Evolutionary conservation across 2,329 filamentous ascomycete genomes (phyloP).

Genomic region (Neophaeococcomyces mojaviensis): DNA sequence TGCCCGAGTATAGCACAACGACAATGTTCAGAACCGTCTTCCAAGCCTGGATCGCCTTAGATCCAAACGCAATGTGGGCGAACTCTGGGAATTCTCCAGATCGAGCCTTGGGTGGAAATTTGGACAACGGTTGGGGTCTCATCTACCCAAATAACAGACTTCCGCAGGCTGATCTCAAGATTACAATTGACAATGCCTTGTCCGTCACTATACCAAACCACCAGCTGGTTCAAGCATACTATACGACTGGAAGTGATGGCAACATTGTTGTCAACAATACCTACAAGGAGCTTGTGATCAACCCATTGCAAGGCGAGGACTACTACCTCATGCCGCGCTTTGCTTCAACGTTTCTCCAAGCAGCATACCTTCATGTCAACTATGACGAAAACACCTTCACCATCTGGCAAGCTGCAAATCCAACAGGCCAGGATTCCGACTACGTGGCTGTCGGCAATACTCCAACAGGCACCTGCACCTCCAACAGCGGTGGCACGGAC

Average conservation of each 20-base stretch:
- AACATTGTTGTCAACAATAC: constrained; percentile 1
- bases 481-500: background rate
- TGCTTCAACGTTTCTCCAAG: constrained; percentile 10
- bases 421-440: background rate
- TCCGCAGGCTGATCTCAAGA: background rate
- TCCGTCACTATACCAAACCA: constrained; percentile 6
- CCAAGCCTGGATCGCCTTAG: background rate
- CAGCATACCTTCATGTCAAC: constrained; percentile 11
- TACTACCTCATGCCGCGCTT: constrained; percentile 5
- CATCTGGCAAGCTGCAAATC: constrained; percentile 6
- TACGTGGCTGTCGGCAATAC: background rate
- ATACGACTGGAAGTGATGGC: constrained; percentile 1
- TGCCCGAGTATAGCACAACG: background rate
- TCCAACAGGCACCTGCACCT: background rate
- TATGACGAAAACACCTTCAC: constrained; percentile 4
- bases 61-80: background rate
- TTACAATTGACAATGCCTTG: background rate
- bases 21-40: background rate
- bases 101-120: background rate
- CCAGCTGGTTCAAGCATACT: constrained; percentile 5
- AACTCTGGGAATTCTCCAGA: background rate
- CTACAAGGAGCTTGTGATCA: constrained; percentile 9
- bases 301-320: constrained; percentile 5
- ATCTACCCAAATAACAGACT: background rate
- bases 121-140: constrained; percentile 2